Evolutionary conservation across 768 basidiomycete genomes (phyloP).

Genomic region (Agaricus blazei): DNA sequence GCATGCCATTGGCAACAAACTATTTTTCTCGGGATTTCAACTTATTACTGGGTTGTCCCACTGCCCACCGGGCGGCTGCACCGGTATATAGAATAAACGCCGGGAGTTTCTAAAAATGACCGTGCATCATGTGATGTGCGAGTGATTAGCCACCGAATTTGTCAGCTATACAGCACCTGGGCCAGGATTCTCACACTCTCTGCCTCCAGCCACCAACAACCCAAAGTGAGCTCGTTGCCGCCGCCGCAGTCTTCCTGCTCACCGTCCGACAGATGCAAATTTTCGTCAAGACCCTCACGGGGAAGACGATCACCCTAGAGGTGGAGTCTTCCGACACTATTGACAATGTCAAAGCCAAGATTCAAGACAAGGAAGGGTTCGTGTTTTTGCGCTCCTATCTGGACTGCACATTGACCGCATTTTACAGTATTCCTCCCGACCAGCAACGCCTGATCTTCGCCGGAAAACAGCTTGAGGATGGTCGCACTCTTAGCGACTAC

Average conservation of each 20-base stretch:
- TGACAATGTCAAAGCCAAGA: constrained; percentile 87
- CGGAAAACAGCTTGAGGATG: constrained; percentile 98
- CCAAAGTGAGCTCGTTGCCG: constrained; percentile 25
- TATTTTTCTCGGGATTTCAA: too few relatives aligned
- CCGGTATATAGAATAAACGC: too few relatives aligned
- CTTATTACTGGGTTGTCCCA: too few relatives aligned
- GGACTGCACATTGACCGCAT: neutral
- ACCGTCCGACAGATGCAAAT: constrained; percentile 40
- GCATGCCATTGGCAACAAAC: too few relatives aligned
- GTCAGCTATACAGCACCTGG: constrained; percentile 22
- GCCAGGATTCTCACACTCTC: constrained; percentile 19
- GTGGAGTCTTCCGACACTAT: constrained; percentile 96
- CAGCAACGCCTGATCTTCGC: constrained; percentile 96
- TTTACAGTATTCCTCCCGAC: constrained; percentile 79
- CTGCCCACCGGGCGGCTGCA: too few relatives aligned
- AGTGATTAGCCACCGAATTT: constrained; percentile 33
- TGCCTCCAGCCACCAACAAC: constrained; percentile 13
- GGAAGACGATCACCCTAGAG: constrained; percentile 98
- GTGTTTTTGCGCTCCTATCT: constrained; percentile 11
- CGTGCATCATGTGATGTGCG: constrained; percentile 15
- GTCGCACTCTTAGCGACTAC: constrained; percentile 93
- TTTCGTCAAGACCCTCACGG: constrained; percentile 80
- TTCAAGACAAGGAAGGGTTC: constrained; percentile 55
- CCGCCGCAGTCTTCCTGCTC: constrained; percentile 11
- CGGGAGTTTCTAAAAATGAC: neutral